These are phyloP conservation scores for Ustulina deusta DNA, from an alignment of 2,329 filamentous ascomycete species.

Conservation along the genomic window DNA sequence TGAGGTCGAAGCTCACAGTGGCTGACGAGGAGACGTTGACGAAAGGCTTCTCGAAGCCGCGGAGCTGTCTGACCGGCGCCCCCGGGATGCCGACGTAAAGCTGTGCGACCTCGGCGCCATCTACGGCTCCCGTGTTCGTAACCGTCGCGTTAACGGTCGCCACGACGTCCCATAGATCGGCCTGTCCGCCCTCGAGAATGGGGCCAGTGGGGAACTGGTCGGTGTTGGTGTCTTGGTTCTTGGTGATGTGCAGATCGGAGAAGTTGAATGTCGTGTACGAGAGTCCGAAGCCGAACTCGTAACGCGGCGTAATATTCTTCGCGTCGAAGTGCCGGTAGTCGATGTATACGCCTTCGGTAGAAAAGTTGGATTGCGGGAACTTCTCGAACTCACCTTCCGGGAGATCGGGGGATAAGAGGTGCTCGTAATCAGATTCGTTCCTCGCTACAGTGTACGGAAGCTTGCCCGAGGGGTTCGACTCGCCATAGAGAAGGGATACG, in stretches of 20 bases:
- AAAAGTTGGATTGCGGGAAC: slow-evolving; percentile 65
- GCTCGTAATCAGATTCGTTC: slow-evolving; percentile 67
- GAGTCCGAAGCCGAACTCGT: slow-evolving; percentile 68
- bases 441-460: slow-evolving; percentile 72
- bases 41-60: slow-evolving; percentile 73
- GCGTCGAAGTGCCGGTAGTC: slow-evolving; percentile 69
- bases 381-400: slow-evolving; percentile 64
- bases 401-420: slow-evolving; percentile 55
- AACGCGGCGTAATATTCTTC: slow-evolving; percentile 61
- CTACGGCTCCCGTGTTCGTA: slow-evolving; percentile 57
- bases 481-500: slow-evolving; percentile 68
- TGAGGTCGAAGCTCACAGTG: slow-evolving; percentile 65
- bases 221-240: slow-evolving; percentile 46
- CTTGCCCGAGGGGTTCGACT: slow-evolving; percentile 67
- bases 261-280: slow-evolving; percentile 67
- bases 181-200: slow-evolving; percentile 58
- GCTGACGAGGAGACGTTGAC: slow-evolving; percentile 60
- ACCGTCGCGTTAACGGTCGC: slow-evolving; percentile 56
- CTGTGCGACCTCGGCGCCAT: slow-evolving; percentile 62
- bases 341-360: slow-evolving; percentile 61
- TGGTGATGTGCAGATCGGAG: slow-evolving; percentile 55
- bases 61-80: slow-evolving; percentile 68
- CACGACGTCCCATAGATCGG: slow-evolving; percentile 62
- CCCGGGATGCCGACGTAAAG: slow-evolving; percentile 62
- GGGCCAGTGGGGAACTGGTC: slow-evolving; percentile 55